These are phyloP conservation scores for Staphylotrichum tortipilum DNA, from an alignment of 495 filamentous ascomycete genomes.

Conservation along the genomic window DNA sequence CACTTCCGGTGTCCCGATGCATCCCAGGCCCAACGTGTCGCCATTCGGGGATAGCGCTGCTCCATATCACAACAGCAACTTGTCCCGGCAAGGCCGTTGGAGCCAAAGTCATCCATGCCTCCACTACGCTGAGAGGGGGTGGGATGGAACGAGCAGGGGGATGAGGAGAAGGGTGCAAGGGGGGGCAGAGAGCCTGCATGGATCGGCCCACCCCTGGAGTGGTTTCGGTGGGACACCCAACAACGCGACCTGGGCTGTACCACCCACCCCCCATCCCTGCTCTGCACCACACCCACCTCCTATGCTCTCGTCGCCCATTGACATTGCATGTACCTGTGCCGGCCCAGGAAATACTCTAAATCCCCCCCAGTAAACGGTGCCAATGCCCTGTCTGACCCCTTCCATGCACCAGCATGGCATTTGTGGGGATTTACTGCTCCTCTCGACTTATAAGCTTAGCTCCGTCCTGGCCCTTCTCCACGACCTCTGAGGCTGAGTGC, in stretches of 20 bases:
- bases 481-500: slow-evolving; percentile 26
- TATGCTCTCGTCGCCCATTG: slow-evolving; percentile 11
- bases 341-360: slow-evolving; percentile 13
- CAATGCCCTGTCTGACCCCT: slow-evolving; percentile 7
- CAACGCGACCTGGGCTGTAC: slow-evolving; percentile 13
- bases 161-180: no score
- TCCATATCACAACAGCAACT: background rate
- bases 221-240: no score
- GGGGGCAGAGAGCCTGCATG: no score
- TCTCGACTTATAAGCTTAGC: slow-evolving; percentile 24
- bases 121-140: no score
- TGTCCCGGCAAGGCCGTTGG: slow-evolving; percentile 19
- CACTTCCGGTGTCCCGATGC: background rate
- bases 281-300: slow-evolving; percentile 16
- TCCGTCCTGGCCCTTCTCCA: slow-evolving; percentile 21
- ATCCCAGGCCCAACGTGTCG: background rate
- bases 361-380: slow-evolving; percentile 8
- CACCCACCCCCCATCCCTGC: slow-evolving; percentile 8
- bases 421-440: slow-evolving; percentile 26
- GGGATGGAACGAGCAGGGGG: no score
- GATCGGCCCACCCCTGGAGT: no score
- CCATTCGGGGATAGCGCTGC: background rate
- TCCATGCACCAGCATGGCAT: slow-evolving; percentile 15
- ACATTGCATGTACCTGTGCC: slow-evolving; percentile 19
- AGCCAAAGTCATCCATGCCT: no score